Conservation (phyloP, 768 basidiomycete genomes). For the Porpolomopsis calyptriformis region DNA sequence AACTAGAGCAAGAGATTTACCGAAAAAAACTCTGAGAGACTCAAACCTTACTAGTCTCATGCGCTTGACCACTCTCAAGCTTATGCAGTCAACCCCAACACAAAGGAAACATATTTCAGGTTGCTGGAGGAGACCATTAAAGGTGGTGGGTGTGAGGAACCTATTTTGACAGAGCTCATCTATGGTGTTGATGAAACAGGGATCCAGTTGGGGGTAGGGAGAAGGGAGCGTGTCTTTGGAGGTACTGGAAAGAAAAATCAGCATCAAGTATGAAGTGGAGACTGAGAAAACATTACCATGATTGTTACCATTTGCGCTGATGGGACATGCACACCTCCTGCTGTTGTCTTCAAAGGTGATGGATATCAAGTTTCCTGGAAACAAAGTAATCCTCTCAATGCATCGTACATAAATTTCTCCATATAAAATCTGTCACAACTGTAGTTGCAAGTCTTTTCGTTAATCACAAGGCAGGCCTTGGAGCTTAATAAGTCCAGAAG, state of each 20-base stretch:
- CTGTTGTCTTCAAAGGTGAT: constrained; percentile 32
- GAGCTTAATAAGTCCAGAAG: too few relatives aligned
- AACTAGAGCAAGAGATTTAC: constrained; percentile 27
- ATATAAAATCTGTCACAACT: too few relatives aligned
- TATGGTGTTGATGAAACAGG: constrained; percentile 29
- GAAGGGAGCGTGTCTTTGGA: constrained; percentile 22
- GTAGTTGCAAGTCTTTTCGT: too few relatives aligned
- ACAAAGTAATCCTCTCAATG: constrained; percentile 30
- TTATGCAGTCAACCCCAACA: constrained; percentile 26
- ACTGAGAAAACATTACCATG: constrained; percentile 26
- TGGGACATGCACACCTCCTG: constrained; percentile 26
- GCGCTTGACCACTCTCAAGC: constrained; percentile 26
- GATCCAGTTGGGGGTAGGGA: constrained; percentile 15
- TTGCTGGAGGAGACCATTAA: constrained; percentile 19
- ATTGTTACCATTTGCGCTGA: constrained; percentile 29
- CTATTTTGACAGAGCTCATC: constrained; percentile 18
- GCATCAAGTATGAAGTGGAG: constrained; percentile 21
- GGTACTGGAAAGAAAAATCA: constrained; percentile 14
- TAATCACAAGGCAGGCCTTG: too few relatives aligned
- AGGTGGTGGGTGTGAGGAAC: constrained; percentile 10
- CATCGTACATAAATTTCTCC: too few relatives aligned
- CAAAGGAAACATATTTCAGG: constrained; percentile 24
- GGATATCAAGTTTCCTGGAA: constrained; percentile 26
- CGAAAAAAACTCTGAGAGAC: constrained; percentile 17
- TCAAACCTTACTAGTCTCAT: constrained; percentile 22